These are phyloP conservation scores for Micractinium sp. DNA, from an alignment of 139 green algal genomes.

Conservation along the genomic window DNA sequence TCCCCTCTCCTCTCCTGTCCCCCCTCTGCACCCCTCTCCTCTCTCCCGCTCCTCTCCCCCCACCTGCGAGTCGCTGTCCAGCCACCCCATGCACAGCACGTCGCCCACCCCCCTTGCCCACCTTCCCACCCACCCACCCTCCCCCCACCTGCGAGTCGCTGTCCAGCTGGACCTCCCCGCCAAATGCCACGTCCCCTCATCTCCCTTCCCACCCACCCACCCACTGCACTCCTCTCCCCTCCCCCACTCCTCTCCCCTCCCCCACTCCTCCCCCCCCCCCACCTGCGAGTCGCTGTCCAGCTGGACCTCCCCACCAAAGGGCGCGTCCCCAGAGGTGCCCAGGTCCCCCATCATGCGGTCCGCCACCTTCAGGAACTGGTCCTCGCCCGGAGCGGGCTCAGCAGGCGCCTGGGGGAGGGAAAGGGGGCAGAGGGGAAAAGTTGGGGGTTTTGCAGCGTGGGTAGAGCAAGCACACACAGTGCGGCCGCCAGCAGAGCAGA, in stretches of 20 bases:
- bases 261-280: not conserved
- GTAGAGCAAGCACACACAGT: not conserved
- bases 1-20: too few species aligned
- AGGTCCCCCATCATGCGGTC: slow-evolving; percentile 64
- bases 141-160: slow-evolving; percentile 23
- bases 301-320: slow-evolving; percentile 82
- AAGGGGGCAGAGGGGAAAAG: too few species aligned
- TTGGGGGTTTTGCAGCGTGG: too few species aligned
- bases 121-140: not conserved
- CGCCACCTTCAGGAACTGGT: slow-evolving; percentile 42
- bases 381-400: not conserved
- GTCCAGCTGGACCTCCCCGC: too few species aligned
- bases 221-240: not conserved
- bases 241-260: not conserved
- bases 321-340: slow-evolving; percentile 63
- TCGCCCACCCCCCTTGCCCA: too few species aligned
- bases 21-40: not conserved
- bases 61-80: slow-evolving; percentile 18
- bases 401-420: not conserved
- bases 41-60: not conserved
- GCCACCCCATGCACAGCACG: too few species aligned
- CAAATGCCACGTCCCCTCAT: slow-evolving; percentile 55
- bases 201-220: not conserved
- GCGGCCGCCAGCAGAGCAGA: too few species aligned
- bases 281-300: slow-evolving; percentile 63